Conservation (phyloP, 805 yeast genomes). For the Kuraishia capsulata region DNA sequence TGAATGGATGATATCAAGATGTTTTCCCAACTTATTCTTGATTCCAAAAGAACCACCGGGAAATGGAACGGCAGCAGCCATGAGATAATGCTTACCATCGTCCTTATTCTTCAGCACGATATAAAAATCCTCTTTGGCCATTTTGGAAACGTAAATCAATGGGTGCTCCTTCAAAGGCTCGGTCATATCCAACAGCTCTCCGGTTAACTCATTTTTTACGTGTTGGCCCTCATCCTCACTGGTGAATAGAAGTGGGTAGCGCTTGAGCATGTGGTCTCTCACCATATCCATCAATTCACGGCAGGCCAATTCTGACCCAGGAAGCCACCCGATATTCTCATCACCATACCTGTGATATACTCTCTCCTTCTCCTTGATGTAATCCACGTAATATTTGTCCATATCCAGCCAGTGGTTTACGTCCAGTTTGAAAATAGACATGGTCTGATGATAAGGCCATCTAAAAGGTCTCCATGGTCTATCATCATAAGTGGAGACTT, state of each 20-base stretch:
- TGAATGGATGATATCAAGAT: conserved; percentile 53
- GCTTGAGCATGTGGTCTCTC: conserved; percentile 44
- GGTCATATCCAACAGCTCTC: conserved; percentile 52
- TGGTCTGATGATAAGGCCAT: conserved; percentile 75
- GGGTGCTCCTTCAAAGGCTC: conserved; percentile 58
- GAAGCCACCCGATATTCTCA: conserved; percentile 56
- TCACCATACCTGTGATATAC: conserved; percentile 49
- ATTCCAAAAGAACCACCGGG: conserved; percentile 74
- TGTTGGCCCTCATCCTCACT: conserved; percentile 38
- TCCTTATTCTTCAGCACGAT: conserved; percentile 43
- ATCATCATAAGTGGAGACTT: conserved; percentile 56
- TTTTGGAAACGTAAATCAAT: conserved; percentile 47
- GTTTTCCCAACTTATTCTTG: conserved; percentile 47
- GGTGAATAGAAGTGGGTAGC: conserved; percentile 59
- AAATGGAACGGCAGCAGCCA: conserved; percentile 71
- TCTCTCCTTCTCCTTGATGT: conserved; percentile 53
- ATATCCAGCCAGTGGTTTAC: conserved; percentile 71
- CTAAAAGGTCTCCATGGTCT: conserved; percentile 78
- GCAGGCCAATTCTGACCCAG: conserved; percentile 54
- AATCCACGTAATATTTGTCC: conserved; percentile 67
- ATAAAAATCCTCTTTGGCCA: conserved; percentile 74
- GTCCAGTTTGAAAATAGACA: conserved; percentile 66
- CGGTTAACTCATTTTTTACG: conserved; percentile 51
- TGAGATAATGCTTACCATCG: conserved; percentile 51
- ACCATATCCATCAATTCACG: conserved; percentile 57